These are phyloP conservation scores for Cavenderia fasciculata DNA, from an alignment of 78 protist species.

Conservation along the genomic window DNA sequence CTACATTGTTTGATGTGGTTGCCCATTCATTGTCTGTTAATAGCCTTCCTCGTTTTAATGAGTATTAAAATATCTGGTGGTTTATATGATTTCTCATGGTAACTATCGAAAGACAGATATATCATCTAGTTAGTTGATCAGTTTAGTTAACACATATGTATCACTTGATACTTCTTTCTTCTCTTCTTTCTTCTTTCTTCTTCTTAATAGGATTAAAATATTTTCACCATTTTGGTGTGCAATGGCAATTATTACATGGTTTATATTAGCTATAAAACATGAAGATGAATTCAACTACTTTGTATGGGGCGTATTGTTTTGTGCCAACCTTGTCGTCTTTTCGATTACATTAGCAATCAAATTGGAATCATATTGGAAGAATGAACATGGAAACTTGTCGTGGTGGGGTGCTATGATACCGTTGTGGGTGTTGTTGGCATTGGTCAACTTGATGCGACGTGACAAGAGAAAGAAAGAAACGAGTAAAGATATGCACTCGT, in stretches of 20 bases:
- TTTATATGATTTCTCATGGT: not conserved
- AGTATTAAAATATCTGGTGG: not conserved
- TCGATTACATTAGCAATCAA: not conserved
- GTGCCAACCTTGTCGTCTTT: not conserved
- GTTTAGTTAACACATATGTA: too few relatives aligned
- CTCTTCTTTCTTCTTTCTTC: too few relatives aligned
- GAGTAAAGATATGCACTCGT: not conserved
- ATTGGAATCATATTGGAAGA: not conserved
- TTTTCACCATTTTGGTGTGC: constrained; percentile 27
- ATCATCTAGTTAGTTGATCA: too few relatives aligned
- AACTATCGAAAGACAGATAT: too few relatives aligned
- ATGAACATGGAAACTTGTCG: not conserved
- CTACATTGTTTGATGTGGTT: constrained; percentile 6
- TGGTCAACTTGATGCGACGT: not conserved
- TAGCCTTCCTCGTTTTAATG: not conserved
- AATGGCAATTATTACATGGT: constrained; percentile 11
- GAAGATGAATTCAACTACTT: not conserved
- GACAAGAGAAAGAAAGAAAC: not conserved
- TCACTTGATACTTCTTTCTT: too few relatives aligned
- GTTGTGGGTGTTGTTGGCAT: constrained; percentile 51
- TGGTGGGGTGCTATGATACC: constrained; percentile 30
- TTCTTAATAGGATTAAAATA: not conserved
- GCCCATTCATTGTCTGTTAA: not conserved
- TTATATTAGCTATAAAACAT: not conserved
- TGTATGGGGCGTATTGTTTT: constrained; percentile 7